Evolutionary conservation across 1,139 yeast genomes (phyloP).

Genomic region (Yamadazyma taylorii): DNA sequence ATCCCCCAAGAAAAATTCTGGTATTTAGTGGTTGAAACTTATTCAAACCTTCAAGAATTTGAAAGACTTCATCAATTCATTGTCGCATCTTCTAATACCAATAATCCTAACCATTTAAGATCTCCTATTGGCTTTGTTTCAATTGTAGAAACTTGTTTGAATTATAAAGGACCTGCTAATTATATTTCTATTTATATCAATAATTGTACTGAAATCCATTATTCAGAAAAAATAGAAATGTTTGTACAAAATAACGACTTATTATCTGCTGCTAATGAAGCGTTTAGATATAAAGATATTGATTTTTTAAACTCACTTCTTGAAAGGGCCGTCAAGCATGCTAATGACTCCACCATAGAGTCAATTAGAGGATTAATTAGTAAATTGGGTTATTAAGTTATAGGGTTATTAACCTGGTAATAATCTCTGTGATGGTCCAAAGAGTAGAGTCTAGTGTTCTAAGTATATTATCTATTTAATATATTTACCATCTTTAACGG

Average conservation of each 20-base stretch:
- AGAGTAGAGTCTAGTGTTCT: too few species aligned
- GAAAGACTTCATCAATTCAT: constrained; percentile 57
- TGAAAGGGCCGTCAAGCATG: constrained; percentile 20
- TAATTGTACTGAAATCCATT: constrained; percentile 31
- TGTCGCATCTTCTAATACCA: constrained; percentile 24
- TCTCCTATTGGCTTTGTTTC: constrained; percentile 77
- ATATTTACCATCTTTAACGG: constrained; percentile 43
- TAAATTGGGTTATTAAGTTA: constrained; percentile 29
- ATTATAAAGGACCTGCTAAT: constrained; percentile 47
- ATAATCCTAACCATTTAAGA: constrained; percentile 30
- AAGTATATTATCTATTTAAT: not conserved
- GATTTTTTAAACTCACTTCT: constrained; percentile 38
- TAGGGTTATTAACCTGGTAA: not conserved
- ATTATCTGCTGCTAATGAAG: constrained; percentile 60
- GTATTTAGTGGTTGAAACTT: constrained; percentile 57
- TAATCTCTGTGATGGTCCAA: too few species aligned
- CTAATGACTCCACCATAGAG: constrained; percentile 23
- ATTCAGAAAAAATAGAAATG: constrained; percentile 47
- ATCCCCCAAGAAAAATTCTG: constrained; percentile 65
- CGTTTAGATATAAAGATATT: constrained; percentile 54
- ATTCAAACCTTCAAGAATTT: constrained; percentile 55
- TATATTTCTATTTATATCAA: constrained; percentile 38
- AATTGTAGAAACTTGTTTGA: constrained; percentile 54
- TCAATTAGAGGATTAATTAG: constrained; percentile 27
- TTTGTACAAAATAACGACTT: constrained; percentile 55